These are phyloP conservation scores for Aspergillus sp. DNA, from an alignment of 2,329 filamentous ascomycete genomes.

Conservation along the genomic window DNA sequence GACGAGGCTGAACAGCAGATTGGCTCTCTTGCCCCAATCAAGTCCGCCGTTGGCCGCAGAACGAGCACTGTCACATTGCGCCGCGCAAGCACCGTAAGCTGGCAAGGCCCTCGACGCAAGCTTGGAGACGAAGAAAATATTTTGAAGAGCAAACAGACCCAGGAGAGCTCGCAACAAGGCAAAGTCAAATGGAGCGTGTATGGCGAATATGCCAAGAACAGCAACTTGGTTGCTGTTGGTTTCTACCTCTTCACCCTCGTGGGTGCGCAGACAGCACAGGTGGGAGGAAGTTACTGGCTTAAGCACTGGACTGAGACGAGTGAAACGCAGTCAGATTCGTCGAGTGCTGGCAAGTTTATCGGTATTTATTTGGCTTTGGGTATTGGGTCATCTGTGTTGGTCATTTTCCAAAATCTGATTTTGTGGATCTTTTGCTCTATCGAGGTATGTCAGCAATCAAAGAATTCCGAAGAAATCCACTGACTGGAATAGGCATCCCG, in stretches of 20 bases:
- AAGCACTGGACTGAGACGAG: conserved; percentile 90
- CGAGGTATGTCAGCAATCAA: conserved; percentile 63
- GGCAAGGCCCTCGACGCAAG: conserved; percentile 81
- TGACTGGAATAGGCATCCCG: conserved; percentile 70
- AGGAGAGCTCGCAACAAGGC: conserved; percentile 88
- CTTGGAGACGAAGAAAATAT: conserved; percentile 72
- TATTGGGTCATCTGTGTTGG: conserved; percentile 78
- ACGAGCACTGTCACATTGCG: conserved; percentile 76
- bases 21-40: conserved; percentile 75
- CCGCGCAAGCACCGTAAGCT: conserved; percentile 87
- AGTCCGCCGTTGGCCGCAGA: conserved; percentile 62
- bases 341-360: conserved; percentile 81
- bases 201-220: conserved; percentile 88
- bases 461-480: conserved; percentile 8
- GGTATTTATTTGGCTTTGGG: conserved; percentile 96
- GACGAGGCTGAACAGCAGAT: conserved; percentile 68
- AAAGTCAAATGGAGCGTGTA: conserved; percentile 99
- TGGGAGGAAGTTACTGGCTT: conserved; percentile 87
- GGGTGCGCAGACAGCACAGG: conserved; percentile 75
- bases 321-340: conserved; percentile 61
- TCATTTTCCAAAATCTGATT: conserved; percentile 88
- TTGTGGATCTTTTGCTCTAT: conserved; percentile 99
- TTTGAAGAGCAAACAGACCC: conserved; percentile 77
- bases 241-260: conserved; percentile 78
- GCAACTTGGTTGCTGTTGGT: conserved; percentile 78